phyloP scores from a whole-genome alignment of 306 rosid species.

The Rosa rugosa region DNA sequence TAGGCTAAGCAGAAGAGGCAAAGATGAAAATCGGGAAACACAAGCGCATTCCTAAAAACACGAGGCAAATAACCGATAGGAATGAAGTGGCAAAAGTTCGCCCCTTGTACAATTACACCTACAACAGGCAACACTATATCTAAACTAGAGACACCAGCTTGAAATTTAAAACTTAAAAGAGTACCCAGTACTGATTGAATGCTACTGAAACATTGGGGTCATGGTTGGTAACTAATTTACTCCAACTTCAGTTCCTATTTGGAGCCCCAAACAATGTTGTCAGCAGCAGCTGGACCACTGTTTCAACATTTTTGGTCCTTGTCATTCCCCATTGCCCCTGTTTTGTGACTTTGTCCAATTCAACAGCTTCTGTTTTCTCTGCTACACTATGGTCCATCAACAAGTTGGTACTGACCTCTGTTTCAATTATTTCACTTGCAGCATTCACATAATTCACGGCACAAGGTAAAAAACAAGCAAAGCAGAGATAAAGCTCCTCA shows the following conservation, averaged over 20 bases:
- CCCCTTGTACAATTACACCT: neutral
- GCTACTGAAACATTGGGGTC: neutral
- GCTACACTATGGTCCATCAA: neutral
- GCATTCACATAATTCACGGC: neutral
- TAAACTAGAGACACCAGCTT: neutral
- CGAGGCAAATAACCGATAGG: neutral
- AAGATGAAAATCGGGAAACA: neutral
- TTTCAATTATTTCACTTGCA: neutral
- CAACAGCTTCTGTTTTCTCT: neutral
- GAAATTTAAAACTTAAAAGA: neutral
- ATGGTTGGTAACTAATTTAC: neutral
- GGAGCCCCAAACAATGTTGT: neutral
- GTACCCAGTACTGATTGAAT: neutral
- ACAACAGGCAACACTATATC: neutral
- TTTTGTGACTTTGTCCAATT: neutral
- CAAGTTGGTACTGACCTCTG: neutral
- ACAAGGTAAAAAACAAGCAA: neutral
- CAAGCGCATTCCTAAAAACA: neutral
- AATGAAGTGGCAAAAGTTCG: neutral
- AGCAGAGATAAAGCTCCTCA: neutral
- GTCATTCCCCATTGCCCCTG: neutral
- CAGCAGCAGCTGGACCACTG: constrained; percentile 5
- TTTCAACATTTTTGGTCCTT: neutral
- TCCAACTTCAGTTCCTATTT: neutral
- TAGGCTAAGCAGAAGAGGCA: neutral